phyloP scores from a whole-genome alignment of 176 grass and related monocot species.

The Lolium rigidum region DNA sequence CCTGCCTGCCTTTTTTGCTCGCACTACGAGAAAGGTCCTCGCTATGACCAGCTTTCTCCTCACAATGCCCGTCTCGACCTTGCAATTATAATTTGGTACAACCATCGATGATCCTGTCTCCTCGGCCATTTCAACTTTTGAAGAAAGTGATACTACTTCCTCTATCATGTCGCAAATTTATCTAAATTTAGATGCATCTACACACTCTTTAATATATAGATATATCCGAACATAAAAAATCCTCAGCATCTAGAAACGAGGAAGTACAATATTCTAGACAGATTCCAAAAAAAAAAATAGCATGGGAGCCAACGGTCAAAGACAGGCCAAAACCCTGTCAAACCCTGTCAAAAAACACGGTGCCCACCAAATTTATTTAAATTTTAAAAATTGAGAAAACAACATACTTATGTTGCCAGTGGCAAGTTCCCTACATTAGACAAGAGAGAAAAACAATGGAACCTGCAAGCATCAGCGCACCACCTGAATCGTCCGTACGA shows the following conservation, averaged over 20 bases:
- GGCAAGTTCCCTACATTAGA: background rate
- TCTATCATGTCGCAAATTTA: too few relatives aligned
- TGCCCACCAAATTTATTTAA: background rate
- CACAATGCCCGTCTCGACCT: too few relatives aligned
- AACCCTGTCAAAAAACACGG: background rate
- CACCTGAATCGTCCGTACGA: constrained; percentile 33
- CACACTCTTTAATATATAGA: too few relatives aligned
- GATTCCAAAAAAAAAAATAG: too few relatives aligned
- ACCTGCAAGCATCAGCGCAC: constrained; percentile 4
- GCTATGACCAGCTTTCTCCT: too few relatives aligned
- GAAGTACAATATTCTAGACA: background rate
- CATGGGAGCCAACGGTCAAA: background rate
- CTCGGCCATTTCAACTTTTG: background rate
- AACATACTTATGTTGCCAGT: background rate
- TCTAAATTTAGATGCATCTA: too few relatives aligned
- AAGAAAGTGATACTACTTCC: too few relatives aligned
- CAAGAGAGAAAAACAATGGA: background rate
- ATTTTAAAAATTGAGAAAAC: background rate
- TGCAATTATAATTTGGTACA: background rate
- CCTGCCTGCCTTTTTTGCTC: background rate
- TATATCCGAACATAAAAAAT: too few relatives aligned
- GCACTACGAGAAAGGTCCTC: background rate
- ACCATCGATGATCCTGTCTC: constrained; percentile 16
- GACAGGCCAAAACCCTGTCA: background rate
- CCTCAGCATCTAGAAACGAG: too few relatives aligned